Base-by-base conservation (phyloP, 257 asterid species). In the Solanum pennellii region DNA sequence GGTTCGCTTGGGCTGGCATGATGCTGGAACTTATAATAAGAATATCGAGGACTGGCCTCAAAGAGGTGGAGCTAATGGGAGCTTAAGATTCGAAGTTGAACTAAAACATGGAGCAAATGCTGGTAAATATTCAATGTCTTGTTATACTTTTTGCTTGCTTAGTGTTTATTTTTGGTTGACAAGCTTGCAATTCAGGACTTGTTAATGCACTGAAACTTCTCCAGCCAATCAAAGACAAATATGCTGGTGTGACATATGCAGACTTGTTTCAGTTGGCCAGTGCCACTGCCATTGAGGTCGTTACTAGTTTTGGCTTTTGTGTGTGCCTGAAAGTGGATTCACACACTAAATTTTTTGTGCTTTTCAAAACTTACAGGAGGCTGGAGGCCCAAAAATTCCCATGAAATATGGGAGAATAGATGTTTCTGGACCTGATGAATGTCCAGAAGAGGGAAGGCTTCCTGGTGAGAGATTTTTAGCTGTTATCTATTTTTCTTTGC, bases 1-100 rank as follows among this genome's bases (percentile, higher is more conserved):
- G 99, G 97, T 97, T 79, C 99, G 99, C 37, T 88, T 96, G 87
- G 99, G 99, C 49, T 97, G 99, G 99, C 99, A 97, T 91, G 99
- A 97, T 92, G 95, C 99, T 42, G 99, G 99, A 90, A 97, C 99
- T 41, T 96, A 95, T 86, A 94, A 97, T 92, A 94, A 95, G 92
- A 93, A 92, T 86, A 95, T 97, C 87, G 93, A 89, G 90, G 99
- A 97, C 82, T 97, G 98, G 98, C 99, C 99, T 76, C 90, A 87
- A 87, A 90, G 98, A 88, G 99, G 99, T 86, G 99, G 99, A 87
- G 98, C 98, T 84, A 97, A 97, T 90, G 99, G 97, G 89, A 97
- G 99, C 89, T 90, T 97, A 89, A 96, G 99, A 92, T 97, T 94
- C 90, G 99, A 97, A 45, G 80, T 92, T 89, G 99, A 97, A 90